A percentile compares a stretch with the other conserved stretches of the same genome.
Evolutionary conservation across 306 rosid genomes (phyloP).

Genomic region (Carpinus fangiana): DNA sequence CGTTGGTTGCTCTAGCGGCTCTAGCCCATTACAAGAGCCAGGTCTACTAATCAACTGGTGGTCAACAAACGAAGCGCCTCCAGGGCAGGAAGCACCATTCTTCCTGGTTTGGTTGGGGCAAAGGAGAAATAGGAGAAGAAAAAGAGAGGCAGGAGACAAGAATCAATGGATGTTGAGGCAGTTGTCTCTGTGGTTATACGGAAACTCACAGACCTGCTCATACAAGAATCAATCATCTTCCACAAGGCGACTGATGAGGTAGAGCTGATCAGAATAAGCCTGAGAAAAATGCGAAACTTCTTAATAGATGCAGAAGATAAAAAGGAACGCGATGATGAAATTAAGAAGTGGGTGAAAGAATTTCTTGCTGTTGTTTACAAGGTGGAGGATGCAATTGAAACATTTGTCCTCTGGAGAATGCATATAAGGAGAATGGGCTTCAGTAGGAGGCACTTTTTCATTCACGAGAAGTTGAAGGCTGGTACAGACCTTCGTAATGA

Average conservation of each 20-base stretch:
- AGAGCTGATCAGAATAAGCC: not conserved
- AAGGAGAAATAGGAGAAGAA: not conserved
- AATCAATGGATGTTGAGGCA: conserved; percentile 1
- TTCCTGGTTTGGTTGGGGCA: not conserved
- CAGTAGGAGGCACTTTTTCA: not conserved
- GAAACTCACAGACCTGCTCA: conserved; percentile 5
- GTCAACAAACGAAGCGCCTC: not conserved
- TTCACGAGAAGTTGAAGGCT: not conserved
- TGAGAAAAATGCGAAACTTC: not conserved
- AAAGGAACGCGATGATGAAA: not conserved
- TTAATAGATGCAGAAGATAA: not conserved
- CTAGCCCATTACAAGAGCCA: not conserved
- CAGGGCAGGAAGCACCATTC: not conserved
- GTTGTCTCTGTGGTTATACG: not conserved
- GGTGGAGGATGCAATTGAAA: conserved; percentile 1
- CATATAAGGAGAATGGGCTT: not conserved
- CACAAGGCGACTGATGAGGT: not conserved
- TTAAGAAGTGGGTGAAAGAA: not conserved
- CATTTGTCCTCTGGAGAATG: not conserved
- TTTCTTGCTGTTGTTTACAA: conserved; percentile 1
- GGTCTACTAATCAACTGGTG: not conserved
- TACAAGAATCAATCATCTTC: not conserved
- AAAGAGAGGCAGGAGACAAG: not conserved
- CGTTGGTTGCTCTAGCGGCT: too few species aligned
- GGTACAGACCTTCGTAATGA: not conserved